Conservation (phyloP, 2,329 filamentous ascomycete genomes). For the Aspergillus felis region DNA sequence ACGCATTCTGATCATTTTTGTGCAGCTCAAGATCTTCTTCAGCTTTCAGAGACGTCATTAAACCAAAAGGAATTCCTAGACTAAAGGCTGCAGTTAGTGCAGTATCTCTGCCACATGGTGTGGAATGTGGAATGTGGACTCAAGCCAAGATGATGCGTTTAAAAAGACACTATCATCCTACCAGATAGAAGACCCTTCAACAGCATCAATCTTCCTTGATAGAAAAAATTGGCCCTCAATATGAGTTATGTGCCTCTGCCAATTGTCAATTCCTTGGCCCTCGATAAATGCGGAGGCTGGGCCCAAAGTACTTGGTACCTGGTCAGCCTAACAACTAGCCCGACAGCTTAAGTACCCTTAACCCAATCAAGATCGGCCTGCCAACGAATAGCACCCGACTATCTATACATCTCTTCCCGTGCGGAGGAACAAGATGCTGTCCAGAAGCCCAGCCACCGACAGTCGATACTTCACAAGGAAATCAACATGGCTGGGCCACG, state of each 20-base stretch:
- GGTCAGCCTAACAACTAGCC: constrained; percentile 4
- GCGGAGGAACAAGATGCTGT: not conserved
- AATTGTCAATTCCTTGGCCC: constrained; percentile 4
- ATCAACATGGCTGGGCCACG: constrained; percentile 18
- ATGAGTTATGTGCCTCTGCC: constrained; percentile 1
- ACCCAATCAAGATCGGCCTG: constrained; percentile 6
- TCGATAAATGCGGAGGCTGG: constrained; percentile 12
- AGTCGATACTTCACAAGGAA: constrained; percentile 1
- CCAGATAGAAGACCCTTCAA: not conserved
- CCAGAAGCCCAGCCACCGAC: constrained; percentile 8
- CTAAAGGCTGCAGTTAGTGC: too few relatives aligned
- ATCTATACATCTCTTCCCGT: too few relatives aligned
- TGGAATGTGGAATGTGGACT: too few relatives aligned
- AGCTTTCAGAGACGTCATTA: not conserved
- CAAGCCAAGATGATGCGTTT: too few relatives aligned
- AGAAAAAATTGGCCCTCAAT: not conserved
- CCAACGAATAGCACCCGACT: not conserved
- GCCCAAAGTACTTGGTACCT: constrained; percentile 3
- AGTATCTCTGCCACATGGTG: too few relatives aligned
- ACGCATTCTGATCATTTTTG: not conserved
- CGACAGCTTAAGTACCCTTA: constrained; percentile 12
- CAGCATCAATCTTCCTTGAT: not conserved
- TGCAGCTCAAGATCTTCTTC: not conserved
- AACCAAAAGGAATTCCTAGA: not conserved
- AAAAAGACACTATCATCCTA: not conserved